Conservation (phyloP, 2,329 filamentous ascomycete genomes). For the Aschersonia sp. region DNA sequence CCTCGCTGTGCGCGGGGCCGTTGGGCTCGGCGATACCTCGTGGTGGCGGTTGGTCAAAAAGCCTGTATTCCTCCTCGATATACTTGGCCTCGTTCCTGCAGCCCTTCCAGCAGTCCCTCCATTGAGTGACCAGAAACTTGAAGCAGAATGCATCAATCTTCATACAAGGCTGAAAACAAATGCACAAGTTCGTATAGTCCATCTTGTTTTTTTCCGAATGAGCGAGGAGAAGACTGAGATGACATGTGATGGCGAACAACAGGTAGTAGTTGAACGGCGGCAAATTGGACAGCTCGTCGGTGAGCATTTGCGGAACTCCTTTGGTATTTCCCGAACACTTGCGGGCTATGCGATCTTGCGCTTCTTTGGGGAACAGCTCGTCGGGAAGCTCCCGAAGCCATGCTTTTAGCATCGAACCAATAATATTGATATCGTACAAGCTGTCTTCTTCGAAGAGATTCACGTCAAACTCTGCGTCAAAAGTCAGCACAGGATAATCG, state of each 20-base stretch:
- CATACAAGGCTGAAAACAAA: slow-evolving; percentile 94
- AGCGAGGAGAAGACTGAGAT: slow-evolving; percentile 78
- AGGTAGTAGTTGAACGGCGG: slow-evolving; percentile 96
- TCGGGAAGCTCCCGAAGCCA: slow-evolving; percentile 93
- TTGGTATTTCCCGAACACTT: slow-evolving; percentile 62
- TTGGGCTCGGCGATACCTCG: slow-evolving; percentile 26
- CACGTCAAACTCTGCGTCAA: slow-evolving; percentile 58
- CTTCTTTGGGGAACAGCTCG: slow-evolving; percentile 76
- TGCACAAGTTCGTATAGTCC: slow-evolving; percentile 90
- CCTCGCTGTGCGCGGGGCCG: slow-evolving; percentile 11
- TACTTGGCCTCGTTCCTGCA: slow-evolving; percentile 80
- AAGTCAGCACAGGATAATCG: background rate
- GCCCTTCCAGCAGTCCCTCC: slow-evolving; percentile 93
- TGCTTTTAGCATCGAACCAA: slow-evolving; percentile 89
- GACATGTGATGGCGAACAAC: slow-evolving; percentile 91
- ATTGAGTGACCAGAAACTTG: slow-evolving; percentile 87
- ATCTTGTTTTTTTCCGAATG: slow-evolving; percentile 96
- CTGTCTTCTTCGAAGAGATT: slow-evolving; percentile 79
- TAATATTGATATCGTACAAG: slow-evolving; percentile 90
- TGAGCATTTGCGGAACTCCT: slow-evolving; percentile 68
- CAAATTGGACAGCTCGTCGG: slow-evolving; percentile 86
- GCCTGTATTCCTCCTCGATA: slow-evolving; percentile 52
- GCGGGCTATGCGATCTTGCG: slow-evolving; percentile 65
- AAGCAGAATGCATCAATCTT: slow-evolving; percentile 93
- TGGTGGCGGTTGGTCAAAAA: slow-evolving; percentile 44